phyloP scores from a whole-genome alignment of 225 moss, liverwort and hornwort genomes.

The Physcomitrium patens region DNA sequence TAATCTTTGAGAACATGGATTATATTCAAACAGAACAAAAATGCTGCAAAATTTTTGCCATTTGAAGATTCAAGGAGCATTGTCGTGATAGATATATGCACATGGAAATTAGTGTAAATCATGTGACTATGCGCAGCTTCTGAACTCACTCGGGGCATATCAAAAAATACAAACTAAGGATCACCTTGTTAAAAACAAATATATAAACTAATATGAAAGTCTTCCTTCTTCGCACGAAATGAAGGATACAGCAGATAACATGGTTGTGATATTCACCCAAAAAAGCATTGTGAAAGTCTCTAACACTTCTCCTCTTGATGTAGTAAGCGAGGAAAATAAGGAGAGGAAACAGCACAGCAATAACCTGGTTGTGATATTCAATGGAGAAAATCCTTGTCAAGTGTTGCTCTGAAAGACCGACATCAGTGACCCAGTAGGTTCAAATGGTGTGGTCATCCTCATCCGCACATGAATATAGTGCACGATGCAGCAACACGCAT shows the following conservation, averaged over 20 bases:
- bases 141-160: neutral
- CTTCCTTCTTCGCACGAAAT: neutral
- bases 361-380: slow-evolving; percentile 34
- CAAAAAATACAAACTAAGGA: neutral
- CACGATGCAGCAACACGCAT: no score
- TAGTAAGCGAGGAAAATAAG: slow-evolving; percentile 39
- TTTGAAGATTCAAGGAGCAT: neutral
- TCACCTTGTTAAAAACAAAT: neutral
- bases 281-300: slow-evolving; percentile 64
- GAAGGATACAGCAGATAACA: no score
- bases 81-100: neutral
- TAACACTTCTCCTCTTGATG: slow-evolving; percentile 41
- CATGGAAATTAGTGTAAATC: neutral
- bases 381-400: neutral
- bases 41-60: neutral
- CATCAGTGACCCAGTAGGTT: neutral
- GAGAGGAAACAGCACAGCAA: slow-evolving; percentile 53
- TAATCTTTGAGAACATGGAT: no score
- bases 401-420: neutral
- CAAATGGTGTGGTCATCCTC: neutral
- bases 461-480: no score
- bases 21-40: neutral
- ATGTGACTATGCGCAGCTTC: neutral
- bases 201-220: neutral
- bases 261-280: no score